Evolutionary conservation across 495 filamentous ascomycete species (phyloP), one percentile per base, ranked within the genome.

Genomic region (Platismatia glauca): DNA sequence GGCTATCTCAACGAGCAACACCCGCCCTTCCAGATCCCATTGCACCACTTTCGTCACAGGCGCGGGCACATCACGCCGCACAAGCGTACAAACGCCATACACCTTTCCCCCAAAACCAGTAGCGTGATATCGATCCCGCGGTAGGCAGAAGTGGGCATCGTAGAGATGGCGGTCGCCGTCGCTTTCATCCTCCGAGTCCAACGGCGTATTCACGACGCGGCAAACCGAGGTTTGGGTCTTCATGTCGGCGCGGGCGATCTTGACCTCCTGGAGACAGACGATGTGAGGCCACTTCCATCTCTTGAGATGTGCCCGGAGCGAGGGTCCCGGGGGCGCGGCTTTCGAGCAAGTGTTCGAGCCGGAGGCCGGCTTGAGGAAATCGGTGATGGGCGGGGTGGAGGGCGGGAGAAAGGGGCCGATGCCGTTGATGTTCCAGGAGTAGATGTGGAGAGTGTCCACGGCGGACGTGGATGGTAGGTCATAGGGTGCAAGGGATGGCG

Each of bases 351-450:
- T 1, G 22, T 16, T 46, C 6, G 43, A 24, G 33, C 52, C 12
- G 16, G 60, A 27, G 33, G 48, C 56, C 59, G 43, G 58, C 58
- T 57, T 64, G 64, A 82, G 79, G 68, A 76, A 81, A 29, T 68
- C 71, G 3, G 74, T 76, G 39, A 82, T 80, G 20, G 59, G 48
- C 1, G 27, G 72, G 64, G 50, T 64, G 43, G 64, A 73, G 59
- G 33, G 29, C 0, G 67, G 68, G 2, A 81, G 68, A 41, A 78
- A 79, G 0, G 77, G 71, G 3, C 55, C 52, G 15, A 82, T 76
- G 59, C 80, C 78, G 67, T 82, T 82, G 62, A 82, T 72, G 60
- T 82, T 82, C 78, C 79, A 81, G 0, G 76, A 75, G 61, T 76
- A 78, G 20, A 82, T 61, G 31, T 69, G 69, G 0, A 77, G 61